Evolutionary conservation across 345 rosid species (phyloP).

Genomic region (Linum tenue): DNA sequence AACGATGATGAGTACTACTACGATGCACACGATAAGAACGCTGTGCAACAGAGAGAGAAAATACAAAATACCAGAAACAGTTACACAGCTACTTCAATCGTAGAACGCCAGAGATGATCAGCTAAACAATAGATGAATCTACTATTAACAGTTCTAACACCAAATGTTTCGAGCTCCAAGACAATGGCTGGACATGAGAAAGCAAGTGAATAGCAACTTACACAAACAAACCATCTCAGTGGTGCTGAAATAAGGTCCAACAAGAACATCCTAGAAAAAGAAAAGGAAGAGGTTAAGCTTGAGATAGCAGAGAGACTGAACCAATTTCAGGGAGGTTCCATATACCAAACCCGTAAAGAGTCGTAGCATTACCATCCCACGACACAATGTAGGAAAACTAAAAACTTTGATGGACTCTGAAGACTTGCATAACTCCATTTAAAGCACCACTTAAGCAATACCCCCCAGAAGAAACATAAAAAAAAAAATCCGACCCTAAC

Average conservation of each 20-base stretch:
- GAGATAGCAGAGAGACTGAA: neutral
- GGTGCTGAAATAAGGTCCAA: too few species aligned
- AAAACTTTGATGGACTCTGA: neutral
- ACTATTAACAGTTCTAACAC: neutral
- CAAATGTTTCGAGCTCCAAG: neutral
- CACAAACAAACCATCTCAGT: too few species aligned
- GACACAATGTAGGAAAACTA: neutral
- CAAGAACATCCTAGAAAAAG: too few species aligned
- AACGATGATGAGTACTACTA: too few species aligned
- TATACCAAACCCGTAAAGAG: neutral
- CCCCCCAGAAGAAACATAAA: too few species aligned
- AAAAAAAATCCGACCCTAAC: neutral
- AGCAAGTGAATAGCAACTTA: too few species aligned
- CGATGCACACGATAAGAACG: too few species aligned
- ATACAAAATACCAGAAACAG: too few species aligned
- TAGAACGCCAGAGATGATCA: too few species aligned
- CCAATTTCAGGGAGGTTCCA: neutral
- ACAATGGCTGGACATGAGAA: neutral
- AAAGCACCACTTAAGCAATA: neutral
- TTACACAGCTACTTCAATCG: neutral
- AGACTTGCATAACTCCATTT: neutral
- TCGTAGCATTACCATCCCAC: neutral
- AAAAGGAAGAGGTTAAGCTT: too few species aligned
- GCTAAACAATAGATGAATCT: neutral
- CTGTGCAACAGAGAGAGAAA: too few species aligned